Base-by-base conservation (phyloP, 345 rosid genomes). In the Citrus glauca region DNA sequence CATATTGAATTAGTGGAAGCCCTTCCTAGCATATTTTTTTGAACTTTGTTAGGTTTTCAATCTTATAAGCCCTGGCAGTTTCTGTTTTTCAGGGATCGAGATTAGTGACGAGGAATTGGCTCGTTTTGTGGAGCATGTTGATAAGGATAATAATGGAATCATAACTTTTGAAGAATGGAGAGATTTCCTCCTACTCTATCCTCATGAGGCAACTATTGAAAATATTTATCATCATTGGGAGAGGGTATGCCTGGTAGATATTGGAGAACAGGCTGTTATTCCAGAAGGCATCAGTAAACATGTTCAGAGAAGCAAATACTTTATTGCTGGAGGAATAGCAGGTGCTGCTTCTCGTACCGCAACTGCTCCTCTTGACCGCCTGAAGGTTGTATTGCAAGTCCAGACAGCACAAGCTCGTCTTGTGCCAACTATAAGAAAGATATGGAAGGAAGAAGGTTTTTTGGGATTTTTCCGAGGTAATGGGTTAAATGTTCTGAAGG, bases 91-190 rank as follows among this genome's bases (percentile, higher is more conserved):
- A 91, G 96, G 96, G 82, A 89, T 91, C 90, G 88, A 96, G 80
- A 92, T 96, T 25, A 89, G 88, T 71, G 98, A 96, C n/a, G 90
- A 88, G 80, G 94, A 96, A 76, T 93, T 96, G 59, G 95, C 94
- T 20, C 90, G 82, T 73, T 96, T 96, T 82, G 91, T 96, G 76
- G 98, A 96, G 82, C 98, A 93, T 85, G 98, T 96, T 67, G 99
- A 96, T 72, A 91, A 96, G 90, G 99, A 92, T 84, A 96, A 92
- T 40, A 90, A 94, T 77, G 99, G 99, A 32, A 93, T 89, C 67
- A 96, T 96, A 80, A 96, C 97, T 17, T 96, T 96, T 73, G 94
- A 94, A 78, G 99, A 96, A 86, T 96, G 99, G 99, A 91, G 99
- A 79, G 99, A 96, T 82, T 96, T 96, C 82, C 98, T 96, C 64